Evolutionary conservation across 371 early-diverging fungal species (phyloP).

Genomic region (Saksenaea oblongispora): DNA sequence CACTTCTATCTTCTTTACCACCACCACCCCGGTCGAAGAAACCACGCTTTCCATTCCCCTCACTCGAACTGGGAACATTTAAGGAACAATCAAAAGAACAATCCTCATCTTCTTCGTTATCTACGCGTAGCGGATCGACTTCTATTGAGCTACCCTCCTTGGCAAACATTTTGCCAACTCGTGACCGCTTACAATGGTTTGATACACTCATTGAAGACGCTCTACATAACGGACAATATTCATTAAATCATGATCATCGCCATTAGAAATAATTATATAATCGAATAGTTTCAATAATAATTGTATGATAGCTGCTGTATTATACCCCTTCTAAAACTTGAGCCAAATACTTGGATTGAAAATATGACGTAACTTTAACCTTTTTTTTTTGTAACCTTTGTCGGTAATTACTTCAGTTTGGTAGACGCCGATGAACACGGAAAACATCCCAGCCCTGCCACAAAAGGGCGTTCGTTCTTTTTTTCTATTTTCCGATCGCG

Average conservation of each 20-base stretch:
- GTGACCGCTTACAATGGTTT: constrained; percentile 40
- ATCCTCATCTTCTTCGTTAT: constrained; percentile 1
- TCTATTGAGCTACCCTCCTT: constrained; percentile 17
- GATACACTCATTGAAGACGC: constrained; percentile 28
- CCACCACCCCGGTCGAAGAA: constrained; percentile 20
- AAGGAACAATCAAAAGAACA: constrained; percentile 11
- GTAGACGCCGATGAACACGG: background rate
- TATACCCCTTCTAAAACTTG: background rate
- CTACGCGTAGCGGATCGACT: background rate
- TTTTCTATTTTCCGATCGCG: no score
- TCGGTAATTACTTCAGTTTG: background rate
- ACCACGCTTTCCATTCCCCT: constrained; percentile 15
- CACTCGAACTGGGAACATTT: constrained; percentile 9
- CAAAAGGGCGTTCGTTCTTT: no score
- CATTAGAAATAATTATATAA: background rate
- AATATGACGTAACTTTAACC: background rate
- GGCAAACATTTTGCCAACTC: constrained; percentile 25
- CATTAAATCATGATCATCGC: background rate
- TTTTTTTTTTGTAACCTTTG: background rate
- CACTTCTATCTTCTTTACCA: background rate
- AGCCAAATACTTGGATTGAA: background rate
- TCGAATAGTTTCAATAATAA: background rate
- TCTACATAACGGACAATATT: background rate
- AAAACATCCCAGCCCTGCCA: no score
- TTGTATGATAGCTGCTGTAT: background rate